phyloP scores from a whole-genome alignment of 2,329 filamentous ascomycete genomes.

The Stemphylium beticola region DNA sequence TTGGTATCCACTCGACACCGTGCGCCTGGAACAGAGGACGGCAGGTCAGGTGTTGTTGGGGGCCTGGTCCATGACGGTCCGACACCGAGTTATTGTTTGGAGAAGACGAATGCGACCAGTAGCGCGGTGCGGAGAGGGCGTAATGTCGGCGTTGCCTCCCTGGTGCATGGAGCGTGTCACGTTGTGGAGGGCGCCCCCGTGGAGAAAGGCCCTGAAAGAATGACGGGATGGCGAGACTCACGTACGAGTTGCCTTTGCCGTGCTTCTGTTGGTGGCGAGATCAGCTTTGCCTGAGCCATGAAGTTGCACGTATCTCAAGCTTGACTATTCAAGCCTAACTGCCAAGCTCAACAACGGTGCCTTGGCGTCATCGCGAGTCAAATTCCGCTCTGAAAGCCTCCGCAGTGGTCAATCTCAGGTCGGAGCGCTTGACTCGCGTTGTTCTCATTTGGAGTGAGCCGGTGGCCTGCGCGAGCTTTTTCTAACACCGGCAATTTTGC shows the following conservation, averaged over 20 bases:
- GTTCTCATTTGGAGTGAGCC: neutral
- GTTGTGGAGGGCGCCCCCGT: neutral
- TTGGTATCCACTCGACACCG: constrained; percentile 1
- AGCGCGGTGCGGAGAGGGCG: constrained; percentile 1
- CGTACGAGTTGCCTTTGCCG: neutral
- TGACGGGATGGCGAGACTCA: neutral
- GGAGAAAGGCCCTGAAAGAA: neutral
- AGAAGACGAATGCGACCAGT: neutral
- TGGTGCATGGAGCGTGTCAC: neutral
- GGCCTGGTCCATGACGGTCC: neutral
- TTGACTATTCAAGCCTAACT: constrained; percentile 2
- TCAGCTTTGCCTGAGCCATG: neutral
- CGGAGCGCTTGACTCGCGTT: constrained; percentile 9
- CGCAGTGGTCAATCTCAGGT: neutral
- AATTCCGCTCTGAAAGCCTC: neutral
- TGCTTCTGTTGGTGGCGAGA: neutral
- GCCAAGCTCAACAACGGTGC: constrained; percentile 5
- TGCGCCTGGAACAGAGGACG: neutral
- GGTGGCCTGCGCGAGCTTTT: neutral
- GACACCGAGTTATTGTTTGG: neutral
- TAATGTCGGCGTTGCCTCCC: neutral
- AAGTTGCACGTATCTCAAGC: constrained; percentile 1
- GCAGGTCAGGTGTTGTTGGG: constrained; percentile 4
- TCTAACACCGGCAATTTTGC: neutral
- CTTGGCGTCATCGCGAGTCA: constrained; percentile 7